A percentile compares a stretch with the other conserved stretches of the same genome.
Evolutionary conservation across 73 alveolate species (phyloP).

Genomic region (Paramecium primaurelia): DNA sequence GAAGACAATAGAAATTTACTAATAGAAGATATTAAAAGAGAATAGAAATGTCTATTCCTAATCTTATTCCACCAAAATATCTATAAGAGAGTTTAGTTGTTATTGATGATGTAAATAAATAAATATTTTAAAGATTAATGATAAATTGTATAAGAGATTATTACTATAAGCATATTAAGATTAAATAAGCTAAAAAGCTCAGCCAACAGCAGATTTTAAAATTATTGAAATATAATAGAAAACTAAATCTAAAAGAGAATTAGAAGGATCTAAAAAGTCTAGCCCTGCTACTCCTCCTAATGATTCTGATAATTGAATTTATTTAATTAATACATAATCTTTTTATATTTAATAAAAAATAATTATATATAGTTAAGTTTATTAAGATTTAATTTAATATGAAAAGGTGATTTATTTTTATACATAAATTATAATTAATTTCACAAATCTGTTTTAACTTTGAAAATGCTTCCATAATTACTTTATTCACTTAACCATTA

Average conservation of each 20-base stretch:
- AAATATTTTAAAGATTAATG: background rate
- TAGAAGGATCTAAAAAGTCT: background rate
- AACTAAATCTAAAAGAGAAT: background rate
- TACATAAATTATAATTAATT: background rate
- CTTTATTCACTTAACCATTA: slow-evolving; percentile 28
- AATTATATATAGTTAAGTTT: no score
- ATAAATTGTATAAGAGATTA: background rate
- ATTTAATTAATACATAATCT: background rate
- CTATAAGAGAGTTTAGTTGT: background rate
- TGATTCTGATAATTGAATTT: slow-evolving; percentile 34
- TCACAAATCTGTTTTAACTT: slow-evolving; percentile 28
- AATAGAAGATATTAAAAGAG: background rate
- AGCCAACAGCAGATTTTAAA: background rate
- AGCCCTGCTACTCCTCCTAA: slow-evolving; percentile 50
- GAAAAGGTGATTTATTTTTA: background rate
- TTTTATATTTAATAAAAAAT: background rate
- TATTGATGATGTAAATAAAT: background rate
- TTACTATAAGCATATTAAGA: background rate
- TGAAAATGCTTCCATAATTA: slow-evolving; percentile 24
- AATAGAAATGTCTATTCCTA: background rate
- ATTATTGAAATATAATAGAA: background rate
- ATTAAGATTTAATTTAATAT: background rate
- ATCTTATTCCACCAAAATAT: background rate
- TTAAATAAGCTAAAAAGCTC: background rate
- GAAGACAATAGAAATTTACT: background rate